These are phyloP conservation scores for Cystoderma amianthinum DNA, from an alignment of 768 basidiomycete genomes.

Conservation along the genomic window DNA sequence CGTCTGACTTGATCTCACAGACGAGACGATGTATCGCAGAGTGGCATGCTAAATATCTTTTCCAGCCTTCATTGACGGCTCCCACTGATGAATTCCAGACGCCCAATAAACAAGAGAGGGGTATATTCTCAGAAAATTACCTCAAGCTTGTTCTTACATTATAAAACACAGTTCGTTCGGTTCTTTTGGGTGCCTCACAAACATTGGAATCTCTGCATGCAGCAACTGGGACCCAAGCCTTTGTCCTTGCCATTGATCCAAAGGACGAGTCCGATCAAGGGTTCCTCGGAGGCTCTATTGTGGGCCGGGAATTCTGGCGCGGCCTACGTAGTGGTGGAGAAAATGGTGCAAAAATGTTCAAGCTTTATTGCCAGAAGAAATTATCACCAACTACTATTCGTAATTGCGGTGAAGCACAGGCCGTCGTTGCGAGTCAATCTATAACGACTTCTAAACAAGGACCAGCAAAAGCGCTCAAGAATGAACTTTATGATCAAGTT, in stretches of 20 bases:
- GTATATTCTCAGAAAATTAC: neutral
- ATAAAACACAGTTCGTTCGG: constrained; percentile 29
- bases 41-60: constrained; percentile 56
- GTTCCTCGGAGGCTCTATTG: constrained; percentile 56
- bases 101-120: neutral
- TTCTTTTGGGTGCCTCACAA: constrained; percentile 42
- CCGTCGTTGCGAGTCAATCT: constrained; percentile 6
- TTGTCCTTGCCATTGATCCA: constrained; percentile 56
- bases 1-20: constrained; percentile 20
- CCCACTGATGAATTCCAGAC: neutral
- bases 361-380: constrained; percentile 31
- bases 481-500: constrained; percentile 47
- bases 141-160: neutral
- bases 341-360: constrained; percentile 51
- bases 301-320: constrained; percentile 64
- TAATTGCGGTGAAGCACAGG: constrained; percentile 3
- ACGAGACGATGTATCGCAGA: constrained; percentile 52
- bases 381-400: neutral
- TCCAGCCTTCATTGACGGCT: constrained; percentile 18
- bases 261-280: constrained; percentile 36
- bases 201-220: constrained; percentile 46
- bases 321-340: constrained; percentile 52
- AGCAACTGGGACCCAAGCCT: constrained; percentile 50
- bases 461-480: constrained; percentile 36
- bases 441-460: constrained; percentile 15